Evolutionary conservation across 2,329 filamentous ascomycete species (phyloP).

Genomic region (Rutstroemia sp.): DNA sequence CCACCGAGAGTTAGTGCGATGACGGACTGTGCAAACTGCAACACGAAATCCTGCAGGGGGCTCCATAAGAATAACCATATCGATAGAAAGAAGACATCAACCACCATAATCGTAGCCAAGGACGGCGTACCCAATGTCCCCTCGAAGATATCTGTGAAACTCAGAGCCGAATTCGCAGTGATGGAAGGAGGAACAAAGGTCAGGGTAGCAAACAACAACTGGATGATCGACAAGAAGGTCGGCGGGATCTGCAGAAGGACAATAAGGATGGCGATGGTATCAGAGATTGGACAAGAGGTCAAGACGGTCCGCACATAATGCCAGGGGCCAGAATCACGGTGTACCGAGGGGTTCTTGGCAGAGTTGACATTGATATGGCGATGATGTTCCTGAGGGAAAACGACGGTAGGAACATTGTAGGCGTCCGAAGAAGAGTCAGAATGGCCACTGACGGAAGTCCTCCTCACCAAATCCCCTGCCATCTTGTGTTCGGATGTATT

Average conservation of each 20-base stretch:
- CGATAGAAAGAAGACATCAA: constrained; percentile 75
- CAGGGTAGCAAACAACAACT: constrained; percentile 85
- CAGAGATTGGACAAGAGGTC: constrained; percentile 80
- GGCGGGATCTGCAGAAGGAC: constrained; percentile 89
- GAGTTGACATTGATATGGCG: constrained; percentile 65
- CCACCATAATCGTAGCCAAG: constrained; percentile 72
- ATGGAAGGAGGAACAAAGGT: constrained; percentile 85
- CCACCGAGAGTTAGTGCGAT: constrained; percentile 87
- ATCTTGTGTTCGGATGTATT: constrained; percentile 22
- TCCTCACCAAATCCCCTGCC: constrained; percentile 36
- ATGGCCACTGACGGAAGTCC: constrained; percentile 43
- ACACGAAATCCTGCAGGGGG: constrained; percentile 76
- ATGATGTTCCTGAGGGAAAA: constrained; percentile 41
- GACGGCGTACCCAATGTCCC: constrained; percentile 80
- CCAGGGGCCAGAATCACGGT: constrained; percentile 65
- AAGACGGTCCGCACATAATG: constrained; percentile 80
- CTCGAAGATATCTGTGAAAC: constrained; percentile 86
- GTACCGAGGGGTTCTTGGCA: constrained; percentile 59
- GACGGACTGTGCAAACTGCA: constrained; percentile 87
- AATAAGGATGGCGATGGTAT: constrained; percentile 94
- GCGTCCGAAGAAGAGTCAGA: constrained; percentile 51
- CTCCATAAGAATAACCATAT: constrained; percentile 85
- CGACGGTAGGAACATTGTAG: constrained; percentile 32
- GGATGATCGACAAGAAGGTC: constrained; percentile 79
- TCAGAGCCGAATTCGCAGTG: constrained; percentile 61